Evolutionary conservation across 2,329 filamentous ascomycete species (phyloP).

Genomic region (Curvularia sp.): DNA sequence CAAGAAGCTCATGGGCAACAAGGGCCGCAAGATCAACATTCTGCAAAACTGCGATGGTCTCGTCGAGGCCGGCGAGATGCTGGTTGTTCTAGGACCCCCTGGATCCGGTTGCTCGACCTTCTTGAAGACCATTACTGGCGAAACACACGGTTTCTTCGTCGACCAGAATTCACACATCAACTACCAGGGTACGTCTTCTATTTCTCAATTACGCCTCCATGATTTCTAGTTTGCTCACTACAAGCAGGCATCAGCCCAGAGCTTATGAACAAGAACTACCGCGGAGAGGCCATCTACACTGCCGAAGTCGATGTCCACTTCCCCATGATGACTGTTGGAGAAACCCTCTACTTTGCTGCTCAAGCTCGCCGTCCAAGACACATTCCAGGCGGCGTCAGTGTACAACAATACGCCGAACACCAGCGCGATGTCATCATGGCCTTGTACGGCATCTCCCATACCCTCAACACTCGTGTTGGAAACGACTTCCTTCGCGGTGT

Average conservation of each 20-base stretch:
- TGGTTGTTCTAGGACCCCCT: slow-evolving; percentile 76
- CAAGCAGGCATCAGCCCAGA: slow-evolving; percentile 66
- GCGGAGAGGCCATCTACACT: slow-evolving; percentile 86
- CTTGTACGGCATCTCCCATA: slow-evolving; percentile 76
- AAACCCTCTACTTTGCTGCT: slow-evolving; percentile 80
- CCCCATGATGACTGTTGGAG: slow-evolving; percentile 76
- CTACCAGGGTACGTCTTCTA: slow-evolving; percentile 64
- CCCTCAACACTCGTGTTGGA: slow-evolving; percentile 73
- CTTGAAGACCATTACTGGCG: slow-evolving; percentile 82
- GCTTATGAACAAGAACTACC: slow-evolving; percentile 79
- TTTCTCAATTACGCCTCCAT: not conserved
- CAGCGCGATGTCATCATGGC: slow-evolving; percentile 64
- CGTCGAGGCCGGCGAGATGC: slow-evolving; percentile 74
- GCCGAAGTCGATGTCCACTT: slow-evolving; percentile 86
- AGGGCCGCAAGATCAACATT: slow-evolving; percentile 64
- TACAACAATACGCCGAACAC: slow-evolving; percentile 64
- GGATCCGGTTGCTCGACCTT: slow-evolving; percentile 78
- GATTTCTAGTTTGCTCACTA: slow-evolving; percentile 16
- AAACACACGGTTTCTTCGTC: slow-evolving; percentile 79
- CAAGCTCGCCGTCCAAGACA: slow-evolving; percentile 69
- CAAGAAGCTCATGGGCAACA: slow-evolving; percentile 46
- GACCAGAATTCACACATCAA: slow-evolving; percentile 77
- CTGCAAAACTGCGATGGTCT: slow-evolving; percentile 71
- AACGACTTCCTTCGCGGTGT: slow-evolving; percentile 79
- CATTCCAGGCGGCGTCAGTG: slow-evolving; percentile 65